phyloP scores from a whole-genome alignment of 75 land plant genomes.

The Chamaecyparis obtusa region DNA sequence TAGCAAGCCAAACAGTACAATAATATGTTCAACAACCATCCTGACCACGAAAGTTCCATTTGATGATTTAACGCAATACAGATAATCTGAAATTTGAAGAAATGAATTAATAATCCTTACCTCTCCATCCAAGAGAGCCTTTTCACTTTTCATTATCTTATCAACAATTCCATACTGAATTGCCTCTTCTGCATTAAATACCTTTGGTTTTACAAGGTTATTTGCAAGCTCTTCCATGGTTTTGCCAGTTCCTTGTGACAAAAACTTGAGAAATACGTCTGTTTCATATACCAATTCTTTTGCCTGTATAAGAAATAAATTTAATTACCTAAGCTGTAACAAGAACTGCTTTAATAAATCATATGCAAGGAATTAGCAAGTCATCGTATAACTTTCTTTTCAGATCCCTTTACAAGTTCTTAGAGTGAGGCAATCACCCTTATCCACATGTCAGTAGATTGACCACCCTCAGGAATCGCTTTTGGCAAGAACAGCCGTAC shows the following conservation, averaged over 20 bases:
- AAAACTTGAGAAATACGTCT: conserved; percentile 69
- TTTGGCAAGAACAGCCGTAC: conserved; percentile 81
- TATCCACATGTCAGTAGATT: conserved; percentile 91
- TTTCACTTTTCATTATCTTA: conserved; percentile 61
- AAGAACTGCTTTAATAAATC: not conserved
- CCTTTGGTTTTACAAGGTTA: conserved; percentile 70
- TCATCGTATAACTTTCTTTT: not conserved
- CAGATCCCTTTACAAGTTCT: not conserved
- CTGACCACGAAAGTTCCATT: not conserved
- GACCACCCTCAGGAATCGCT: conserved; percentile 74
- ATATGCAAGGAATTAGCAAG: not conserved
- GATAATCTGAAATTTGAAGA: not conserved
- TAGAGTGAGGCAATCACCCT: conserved; percentile 36
- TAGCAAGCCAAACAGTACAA: not conserved
- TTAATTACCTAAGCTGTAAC: not conserved
- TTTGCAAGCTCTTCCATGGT: conserved; percentile 71
- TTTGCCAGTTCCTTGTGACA: conserved; percentile 83
- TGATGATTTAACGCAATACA: not conserved
- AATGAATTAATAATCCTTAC: conserved; percentile 20
- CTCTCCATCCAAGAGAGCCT: conserved; percentile 54
- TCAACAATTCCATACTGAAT: conserved; percentile 93
- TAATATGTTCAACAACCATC: not conserved
- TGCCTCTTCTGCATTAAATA: conserved; percentile 76
- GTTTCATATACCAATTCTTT: conserved; percentile 88
- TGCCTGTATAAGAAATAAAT: conserved; percentile 38